These are phyloP conservation scores for Quercus robur DNA, from an alignment of 306 rosid species.

Conservation along the genomic window DNA sequence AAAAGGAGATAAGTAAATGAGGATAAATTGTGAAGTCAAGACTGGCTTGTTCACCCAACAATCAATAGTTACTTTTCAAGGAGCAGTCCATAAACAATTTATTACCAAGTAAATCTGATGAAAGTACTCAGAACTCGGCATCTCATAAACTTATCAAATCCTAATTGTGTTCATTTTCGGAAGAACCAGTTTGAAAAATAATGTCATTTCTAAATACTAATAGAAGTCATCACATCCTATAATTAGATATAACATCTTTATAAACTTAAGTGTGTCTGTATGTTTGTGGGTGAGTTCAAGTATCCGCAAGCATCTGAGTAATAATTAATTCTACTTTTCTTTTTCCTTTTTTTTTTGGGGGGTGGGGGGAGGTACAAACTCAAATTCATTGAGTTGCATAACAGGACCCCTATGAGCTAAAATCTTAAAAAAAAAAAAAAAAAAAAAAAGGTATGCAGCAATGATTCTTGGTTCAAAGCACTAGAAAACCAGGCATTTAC, in stretches of 20 bases:
- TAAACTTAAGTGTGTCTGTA: not conserved
- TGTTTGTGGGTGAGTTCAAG: not conserved
- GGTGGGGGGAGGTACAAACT: too few species aligned
- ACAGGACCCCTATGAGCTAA: too few species aligned
- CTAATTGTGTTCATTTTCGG: not conserved
- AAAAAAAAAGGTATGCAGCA: too few species aligned
- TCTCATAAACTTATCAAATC: not conserved
- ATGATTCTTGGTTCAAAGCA: too few species aligned
- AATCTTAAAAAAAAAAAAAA: too few species aligned
- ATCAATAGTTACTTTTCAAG: not conserved
- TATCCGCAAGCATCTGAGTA: not conserved
- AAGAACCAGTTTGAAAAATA: not conserved
- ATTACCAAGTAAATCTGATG: not conserved
- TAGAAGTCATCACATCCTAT: not conserved
- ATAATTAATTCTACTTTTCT: not conserved
- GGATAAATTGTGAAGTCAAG: slow-evolving; percentile 9
- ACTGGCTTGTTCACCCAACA: slow-evolving; percentile 3
- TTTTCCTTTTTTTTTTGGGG: too few species aligned
- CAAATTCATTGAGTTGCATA: too few species aligned
- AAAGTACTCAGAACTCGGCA: not conserved
- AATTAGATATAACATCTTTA: not conserved
- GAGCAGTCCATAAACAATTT: not conserved
- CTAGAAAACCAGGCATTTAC: too few species aligned
- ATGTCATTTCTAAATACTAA: not conserved
- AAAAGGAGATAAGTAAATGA: not conserved